phyloP scores from a whole-genome alignment of 2,329 filamentous ascomycete species.

The Fusarium paranaense region DNA sequence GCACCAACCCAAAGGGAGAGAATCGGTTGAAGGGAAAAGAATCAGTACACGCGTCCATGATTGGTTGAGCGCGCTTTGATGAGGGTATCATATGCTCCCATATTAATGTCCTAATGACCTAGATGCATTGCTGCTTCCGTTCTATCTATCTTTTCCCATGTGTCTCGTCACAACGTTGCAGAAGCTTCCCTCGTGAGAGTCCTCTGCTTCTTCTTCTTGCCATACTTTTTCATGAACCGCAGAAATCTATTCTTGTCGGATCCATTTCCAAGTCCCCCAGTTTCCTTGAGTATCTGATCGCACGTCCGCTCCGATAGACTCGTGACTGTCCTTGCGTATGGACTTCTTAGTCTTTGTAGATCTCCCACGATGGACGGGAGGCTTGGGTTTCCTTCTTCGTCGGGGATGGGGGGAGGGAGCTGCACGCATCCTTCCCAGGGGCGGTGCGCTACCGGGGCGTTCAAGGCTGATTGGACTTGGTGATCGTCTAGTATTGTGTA shows the following conservation, averaged over 20 bases:
- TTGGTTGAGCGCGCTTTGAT: neutral
- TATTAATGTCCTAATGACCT: neutral
- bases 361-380: constrained; percentile 32
- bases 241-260: constrained; percentile 22
- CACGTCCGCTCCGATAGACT: constrained; percentile 27
- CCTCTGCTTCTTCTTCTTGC: constrained; percentile 31
- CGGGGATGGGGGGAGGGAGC: constrained; percentile 40
- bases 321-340: constrained; percentile 2
- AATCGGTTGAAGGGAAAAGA: neutral
- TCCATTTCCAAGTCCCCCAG: neutral
- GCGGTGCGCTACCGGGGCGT: neutral
- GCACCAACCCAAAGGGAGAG: neutral
- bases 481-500: constrained; percentile 39
- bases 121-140: neutral
- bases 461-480: neutral
- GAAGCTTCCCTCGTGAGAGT: constrained; percentile 18
- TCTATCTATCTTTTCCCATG: neutral
- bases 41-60: neutral
- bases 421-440: constrained; percentile 41
- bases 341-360: constrained; percentile 26
- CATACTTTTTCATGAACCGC: constrained; percentile 23
- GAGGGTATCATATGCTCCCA: constrained; percentile 6
- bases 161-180: constrained; percentile 7
- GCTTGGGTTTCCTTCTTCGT: constrained; percentile 14
- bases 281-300: constrained; percentile 11